Evolutionary conservation across 345 rosid genomes (phyloP), one percentile per base, ranked within the genome.

Genomic region (Eucalyptus polyanthemos): DNA sequence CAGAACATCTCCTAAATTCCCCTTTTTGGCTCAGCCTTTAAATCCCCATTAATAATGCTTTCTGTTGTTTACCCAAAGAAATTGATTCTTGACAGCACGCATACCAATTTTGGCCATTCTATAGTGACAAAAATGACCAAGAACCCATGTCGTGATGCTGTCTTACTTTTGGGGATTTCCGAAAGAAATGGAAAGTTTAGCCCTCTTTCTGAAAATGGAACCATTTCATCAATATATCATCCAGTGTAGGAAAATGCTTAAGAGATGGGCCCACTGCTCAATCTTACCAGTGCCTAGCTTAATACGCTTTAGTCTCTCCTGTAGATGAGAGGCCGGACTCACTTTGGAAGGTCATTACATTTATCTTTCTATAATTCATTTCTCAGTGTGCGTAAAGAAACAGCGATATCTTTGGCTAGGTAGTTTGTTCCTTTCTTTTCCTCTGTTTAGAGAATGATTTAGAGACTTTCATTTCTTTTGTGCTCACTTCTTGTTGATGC

Each of bases 371-470:
- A 15, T 42, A 2, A 49, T 86, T 31, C 50, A 31, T 45, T 91
- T 50, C 11, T 89, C 83, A 54, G 91, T 86, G 89, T 14, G 76
- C 37, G 40, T n/a, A 65, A 62, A 65, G 37, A 65, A 65, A 65
- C 76, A 65, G 8, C 76, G 86, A 90, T 89, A 11, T 89, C 91
- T 13, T 86, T 87, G 86, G 90, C 89, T 53, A 90, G 89, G 87
- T n/a, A 14, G 37, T 4, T 65, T 6, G 37, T 65, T 65, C 76
- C n/a, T 29, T 65, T 65, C 76, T 65, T 65, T 65, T 65, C 21
- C 76, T 65, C 76, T 65, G 37, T 65, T 65, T n/a, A n/a, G 37
- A 29, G 21, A 65, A 2, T n/a, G 76, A 65, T n/a, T n/a, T 1
- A 14, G 19, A 65, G 76, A n/a, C 76, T 31, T 65, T 65, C 76